Evolutionary conservation across 2,329 filamentous ascomycete species (phyloP), one percentile per base, ranked within the genome.

Genomic region (Beauveria pseudobassiana): DNA sequence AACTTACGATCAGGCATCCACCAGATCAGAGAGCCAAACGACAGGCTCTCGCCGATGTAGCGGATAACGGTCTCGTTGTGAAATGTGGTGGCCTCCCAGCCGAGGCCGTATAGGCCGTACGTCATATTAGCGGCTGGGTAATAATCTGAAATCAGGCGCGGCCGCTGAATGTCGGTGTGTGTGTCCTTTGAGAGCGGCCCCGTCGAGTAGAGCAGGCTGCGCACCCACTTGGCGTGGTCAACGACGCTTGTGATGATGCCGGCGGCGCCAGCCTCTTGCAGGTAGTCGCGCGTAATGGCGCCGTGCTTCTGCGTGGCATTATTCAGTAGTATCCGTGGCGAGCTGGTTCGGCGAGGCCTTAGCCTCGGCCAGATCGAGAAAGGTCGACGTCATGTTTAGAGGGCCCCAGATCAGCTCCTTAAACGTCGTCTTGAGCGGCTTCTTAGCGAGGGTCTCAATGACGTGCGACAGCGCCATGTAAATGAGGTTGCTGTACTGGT

Each of bases 401-500:
- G 77, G 77, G 2, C 60, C 58, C 71, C 77, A 79, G 53, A 80
- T 66, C 20, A 67, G 63, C 22, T 71, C 64, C 3, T 69, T 67
- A 3, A 80, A 67, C 59, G 78, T 75, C 3, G 70, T 65, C 0
- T 70, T 70, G 16, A 80, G 69, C n/a, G 65, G 64, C 5, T 55
- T 45, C 1, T 71, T 70, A 0, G 70, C 72, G 1, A 76, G 61
- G 0, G 64, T 71, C 60, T 79, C 75, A 18, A 80, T 65, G 1
- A 80, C 69, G 64, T 79, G 69, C 14, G 73, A 73, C 1, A 72
- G 71, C 3, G 71, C 71, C 3, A 70, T 71, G 67, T 72, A 82
- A 74, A 81, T 78, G 54, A 77, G 70, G 65, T 82, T 81, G 65
- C 70, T 74, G 64, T 82, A 81, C 62, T 77, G 72, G 57, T 69